Base-by-base conservation (phyloP, 371 early-diverging fungal species). In the Apophysomyces ossiformis region DNA sequence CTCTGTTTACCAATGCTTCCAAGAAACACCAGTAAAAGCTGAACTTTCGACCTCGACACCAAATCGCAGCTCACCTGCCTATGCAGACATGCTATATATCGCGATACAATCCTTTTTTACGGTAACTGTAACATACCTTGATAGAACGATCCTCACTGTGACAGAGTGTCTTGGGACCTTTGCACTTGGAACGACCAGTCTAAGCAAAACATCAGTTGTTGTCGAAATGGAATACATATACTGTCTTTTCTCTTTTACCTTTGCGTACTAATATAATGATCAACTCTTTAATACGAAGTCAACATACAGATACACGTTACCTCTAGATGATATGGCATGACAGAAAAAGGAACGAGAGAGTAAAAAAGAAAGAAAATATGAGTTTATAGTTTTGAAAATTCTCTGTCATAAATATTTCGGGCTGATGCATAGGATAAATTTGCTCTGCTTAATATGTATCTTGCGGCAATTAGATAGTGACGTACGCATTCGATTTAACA, bases 1-100 rank as follows among this genome's bases (percentile, higher is more conserved):
- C 13, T 50, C 3, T 18, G 8, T 36, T 57, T 66, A 67, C 73
- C 73, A 73, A 37, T 73, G 73, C 32, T 60, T 60, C 69, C 69
- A 73, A 12, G 54, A 47, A 21, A 68, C 59, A n/a, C 65, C 62
- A 7, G 46, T 39, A 16, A 61, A 56, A 11, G 43, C 47, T 7
- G 15, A 13, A 39, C 57, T 21, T 36, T 68, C 66, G 16, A 68
- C 47, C 37, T 68, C 64, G 8, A 63, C 66, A 13, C 72, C 72
- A 9, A 72, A 45, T 5, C 72, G 66, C 2, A 72, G 45, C 44
- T 72, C 72, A 12, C 69, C 72, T 38, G 37, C 37, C 72, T 72
- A 41, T 26, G 7, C 44, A 32, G 45, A 26, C 0, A 26, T 26
- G 3, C 32, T 26, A 26, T 0, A 2, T 26, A 26, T 26, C 44